phyloP scores from a whole-genome alignment of 2,329 filamentous ascomycete genomes.

The Xylaria polymorpha region DNA sequence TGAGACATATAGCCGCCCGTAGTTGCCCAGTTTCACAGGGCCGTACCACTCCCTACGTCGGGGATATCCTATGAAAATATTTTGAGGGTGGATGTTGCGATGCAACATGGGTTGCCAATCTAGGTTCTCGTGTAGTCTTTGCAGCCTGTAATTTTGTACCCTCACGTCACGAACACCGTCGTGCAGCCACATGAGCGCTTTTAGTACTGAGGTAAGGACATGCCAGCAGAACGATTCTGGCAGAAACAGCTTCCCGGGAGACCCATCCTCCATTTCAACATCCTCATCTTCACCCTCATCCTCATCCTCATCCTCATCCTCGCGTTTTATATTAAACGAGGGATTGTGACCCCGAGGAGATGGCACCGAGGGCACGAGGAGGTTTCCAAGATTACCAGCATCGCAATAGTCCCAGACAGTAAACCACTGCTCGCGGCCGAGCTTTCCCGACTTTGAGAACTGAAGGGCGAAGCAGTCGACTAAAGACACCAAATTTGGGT shows the following conservation, averaged over 20 bases:
- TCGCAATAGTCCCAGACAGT: slow-evolving; percentile 65
- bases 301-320: slow-evolving; percentile 39
- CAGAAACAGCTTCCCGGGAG: slow-evolving; percentile 50
- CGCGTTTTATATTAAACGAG: background rate
- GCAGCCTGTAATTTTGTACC: slow-evolving; percentile 29
- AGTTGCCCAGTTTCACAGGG: slow-evolving; percentile 65
- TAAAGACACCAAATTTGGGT: slow-evolving; percentile 62
- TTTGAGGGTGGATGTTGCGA: slow-evolving; percentile 58
- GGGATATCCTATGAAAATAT: slow-evolving; percentile 64
- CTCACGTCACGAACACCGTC: slow-evolving; percentile 54
- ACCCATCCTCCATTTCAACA: slow-evolving; percentile 29
- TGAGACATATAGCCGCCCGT: slow-evolving; percentile 56
- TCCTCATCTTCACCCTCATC: slow-evolving; percentile 38
- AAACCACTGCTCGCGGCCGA: slow-evolving; percentile 32
- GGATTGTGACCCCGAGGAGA: slow-evolving; percentile 10
- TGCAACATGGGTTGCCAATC: slow-evolving; percentile 67
- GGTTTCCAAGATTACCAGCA: slow-evolving; percentile 59
- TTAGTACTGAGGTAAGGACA: slow-evolving; percentile 60
- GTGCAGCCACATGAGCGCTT: slow-evolving; percentile 65
- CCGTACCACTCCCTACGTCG: slow-evolving; percentile 63
- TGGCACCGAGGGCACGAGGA: slow-evolving; percentile 49
- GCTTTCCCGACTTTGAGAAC: slow-evolving; percentile 37
- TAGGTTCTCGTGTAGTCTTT: slow-evolving; percentile 44
- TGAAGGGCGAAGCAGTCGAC: slow-evolving; percentile 52
- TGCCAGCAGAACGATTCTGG: slow-evolving; percentile 68